Percentiles rank a stretch among this genome's conserved stretches.
Conservation (phyloP, 139 green algal species). For the Diplosphaera chodatii region DNA sequence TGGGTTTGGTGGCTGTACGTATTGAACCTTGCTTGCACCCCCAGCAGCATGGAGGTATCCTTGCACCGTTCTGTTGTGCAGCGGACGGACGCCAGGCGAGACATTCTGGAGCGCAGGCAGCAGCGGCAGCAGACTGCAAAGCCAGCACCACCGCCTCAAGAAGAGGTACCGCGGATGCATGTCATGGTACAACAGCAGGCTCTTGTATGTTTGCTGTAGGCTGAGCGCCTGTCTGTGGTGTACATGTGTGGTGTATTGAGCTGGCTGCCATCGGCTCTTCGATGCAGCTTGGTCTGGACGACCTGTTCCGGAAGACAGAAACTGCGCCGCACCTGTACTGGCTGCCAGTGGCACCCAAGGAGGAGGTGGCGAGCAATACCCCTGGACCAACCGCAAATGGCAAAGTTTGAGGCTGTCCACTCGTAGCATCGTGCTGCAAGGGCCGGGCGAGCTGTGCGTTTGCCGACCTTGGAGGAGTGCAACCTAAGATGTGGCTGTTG, state of each 20-base stretch:
- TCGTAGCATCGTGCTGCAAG: too few relatives aligned
- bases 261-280: not conserved
- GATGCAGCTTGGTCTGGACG: conserved; percentile 39
- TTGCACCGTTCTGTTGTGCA: not conserved
- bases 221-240: too few relatives aligned
- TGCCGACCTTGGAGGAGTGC: too few relatives aligned
- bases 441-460: too few relatives aligned
- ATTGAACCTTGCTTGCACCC: too few relatives aligned
- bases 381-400: not conserved
- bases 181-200: not conserved
- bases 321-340: conserved; percentile 73
- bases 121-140: not conserved
- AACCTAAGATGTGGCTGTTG: too few relatives aligned
- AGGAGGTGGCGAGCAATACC: conserved; percentile 24
- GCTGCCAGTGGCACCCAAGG: conserved; percentile 73
- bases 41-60: too few relatives aligned
- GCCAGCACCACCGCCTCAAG: conserved; percentile 2
- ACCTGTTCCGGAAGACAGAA: conserved; percentile 75
- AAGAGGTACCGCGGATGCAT: not conserved
- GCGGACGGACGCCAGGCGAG: not conserved
- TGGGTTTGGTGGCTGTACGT: not conserved
- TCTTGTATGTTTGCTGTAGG: not conserved
- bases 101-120: not conserved
- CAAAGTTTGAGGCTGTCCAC: too few relatives aligned
- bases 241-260: too few relatives aligned